phyloP scores from a whole-genome alignment of 768 basidiomycete genomes.

The Lentinus brumalis region DNA sequence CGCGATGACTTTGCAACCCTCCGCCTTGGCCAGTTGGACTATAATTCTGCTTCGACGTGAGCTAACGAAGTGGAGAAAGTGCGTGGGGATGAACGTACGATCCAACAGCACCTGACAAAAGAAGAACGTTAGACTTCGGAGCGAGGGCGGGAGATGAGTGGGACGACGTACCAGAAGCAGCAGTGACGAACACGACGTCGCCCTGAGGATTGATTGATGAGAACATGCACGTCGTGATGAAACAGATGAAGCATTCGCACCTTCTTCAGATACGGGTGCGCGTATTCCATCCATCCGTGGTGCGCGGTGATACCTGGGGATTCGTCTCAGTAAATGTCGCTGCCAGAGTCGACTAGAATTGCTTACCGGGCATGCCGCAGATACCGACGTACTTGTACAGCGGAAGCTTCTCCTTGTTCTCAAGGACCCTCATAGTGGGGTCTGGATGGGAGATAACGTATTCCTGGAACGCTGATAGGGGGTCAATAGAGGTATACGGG shows the following conservation, averaged over 20 bases:
- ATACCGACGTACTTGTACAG: slow-evolving; percentile 53
- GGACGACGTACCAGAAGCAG: slow-evolving; percentile 39
- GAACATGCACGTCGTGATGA: neutral
- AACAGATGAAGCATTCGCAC: slow-evolving; percentile 24
- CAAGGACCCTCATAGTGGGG: slow-evolving; percentile 28
- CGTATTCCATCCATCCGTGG: slow-evolving; percentile 44
- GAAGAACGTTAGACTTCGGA: neutral
- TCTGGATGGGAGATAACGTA: slow-evolving; percentile 36
- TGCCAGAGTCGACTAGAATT: neutral
- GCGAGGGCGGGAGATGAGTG: neutral
- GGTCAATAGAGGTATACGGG: slow-evolving; percentile 18
- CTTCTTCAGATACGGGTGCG: slow-evolving; percentile 41
- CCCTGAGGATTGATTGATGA: slow-evolving; percentile 35
- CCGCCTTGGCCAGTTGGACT: slow-evolving; percentile 44
- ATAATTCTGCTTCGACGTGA: slow-evolving; percentile 24
- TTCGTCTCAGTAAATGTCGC: neutral
- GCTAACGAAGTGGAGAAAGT: neutral
- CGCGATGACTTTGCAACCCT: slow-evolving; percentile 62
- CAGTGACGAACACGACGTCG: slow-evolving; percentile 50
- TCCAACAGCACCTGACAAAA: slow-evolving; percentile 52
- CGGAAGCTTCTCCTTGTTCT: slow-evolving; percentile 48
- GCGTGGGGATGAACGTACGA: slow-evolving; percentile 42
- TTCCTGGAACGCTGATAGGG: slow-evolving; percentile 39
- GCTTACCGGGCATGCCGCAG: slow-evolving; percentile 44
- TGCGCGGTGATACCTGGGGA: slow-evolving; percentile 35